Base-by-base conservation (phyloP, 2,329 filamentous ascomycete species). In the Sporothrix schenckii region DNA sequence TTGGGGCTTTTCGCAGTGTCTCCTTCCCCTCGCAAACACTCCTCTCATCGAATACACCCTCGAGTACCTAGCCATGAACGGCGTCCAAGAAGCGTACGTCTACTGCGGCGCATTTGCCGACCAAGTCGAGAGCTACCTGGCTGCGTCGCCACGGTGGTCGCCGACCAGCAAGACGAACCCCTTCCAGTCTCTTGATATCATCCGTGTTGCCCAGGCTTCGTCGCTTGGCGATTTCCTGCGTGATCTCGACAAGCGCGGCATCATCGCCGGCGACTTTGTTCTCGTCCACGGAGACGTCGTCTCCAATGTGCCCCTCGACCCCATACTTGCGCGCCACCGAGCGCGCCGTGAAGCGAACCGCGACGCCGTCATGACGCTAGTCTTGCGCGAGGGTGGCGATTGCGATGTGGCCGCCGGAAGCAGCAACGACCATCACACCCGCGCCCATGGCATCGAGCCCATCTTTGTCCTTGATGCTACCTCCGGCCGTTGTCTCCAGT, bases 31-130 rank as follows among this genome's bases (percentile, higher is more conserved):
- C 72, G 95, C 93, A 72, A 98, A 98, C 80, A 94, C 91, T 1
- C 94, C 95, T 49, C 85, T 99, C 73, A 97, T 99, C 81, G 95
- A 99, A 80, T 98, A 99, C 80, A 98, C 94, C 4, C 89, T 98
- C 76, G 94, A 98, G 78, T 98, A 97, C 77, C 89, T 99, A 0
- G 93, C 93, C 74, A 94, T 94, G 86, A 93, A 95, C 71, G 93
- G 94, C 71, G 93, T 98, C n/a, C 89, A 95, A 75, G 92, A 97
- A 74, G 91, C 98, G 69, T 97, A 92, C 79, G 87, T 99, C 71
- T 98, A 97, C 82, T 94, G 91, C 76, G 92, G 93, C 72, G 89
- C 92, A 39, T 93, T 97, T 79, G 91, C 91, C 41, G 91, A 95
- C 71, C 88, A 93, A 78, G 87, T 99, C 69, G 94, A 98, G 81